A percentile compares a stretch with the other conserved stretches of the same genome.
Conservation (phyloP, 1,139 yeast genomes). For the Saccharomyces hybrid region DNA sequence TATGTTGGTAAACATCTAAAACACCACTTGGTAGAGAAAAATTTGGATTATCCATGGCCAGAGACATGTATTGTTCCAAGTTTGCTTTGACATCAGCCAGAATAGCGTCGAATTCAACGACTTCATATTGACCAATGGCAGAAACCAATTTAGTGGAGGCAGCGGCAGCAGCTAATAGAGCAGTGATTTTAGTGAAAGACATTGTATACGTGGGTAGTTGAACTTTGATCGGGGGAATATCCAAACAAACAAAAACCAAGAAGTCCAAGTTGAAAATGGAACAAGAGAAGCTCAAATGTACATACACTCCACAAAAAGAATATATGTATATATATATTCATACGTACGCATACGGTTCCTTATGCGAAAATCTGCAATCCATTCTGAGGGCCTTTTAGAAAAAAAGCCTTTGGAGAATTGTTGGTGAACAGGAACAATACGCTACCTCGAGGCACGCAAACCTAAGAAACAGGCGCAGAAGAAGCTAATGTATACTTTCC, state of each 20-base stretch:
- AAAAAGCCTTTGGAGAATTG: not conserved
- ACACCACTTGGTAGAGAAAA: too few relatives aligned
- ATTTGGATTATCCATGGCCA: too few relatives aligned
- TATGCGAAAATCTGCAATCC: not conserved
- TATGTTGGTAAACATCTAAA: too few relatives aligned
- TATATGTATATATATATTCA: not conserved
- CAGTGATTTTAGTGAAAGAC: slow-evolving; percentile 10
- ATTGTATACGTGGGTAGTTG: slow-evolving; percentile 2
- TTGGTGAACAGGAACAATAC: not conserved
- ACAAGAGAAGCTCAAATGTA: not conserved
- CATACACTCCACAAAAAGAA: not conserved
- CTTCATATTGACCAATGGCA: not conserved
- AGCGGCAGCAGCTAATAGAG: slow-evolving; percentile 15
- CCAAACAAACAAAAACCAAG: not conserved
- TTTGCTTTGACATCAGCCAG: too few relatives aligned
- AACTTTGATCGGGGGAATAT: too few relatives aligned
- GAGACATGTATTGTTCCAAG: too few relatives aligned
- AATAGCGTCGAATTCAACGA: too few relatives aligned
- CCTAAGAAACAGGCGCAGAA: not conserved
- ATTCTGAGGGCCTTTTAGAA: not conserved
- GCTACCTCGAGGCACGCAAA: not conserved
- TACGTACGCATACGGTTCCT: not conserved
- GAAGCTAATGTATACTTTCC: not conserved
- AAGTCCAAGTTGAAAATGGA: not conserved
- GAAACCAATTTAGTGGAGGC: slow-evolving; percentile 9